Base-by-base conservation (phyloP, 2,329 filamentous ascomycete genomes). In the Diaporthe citrichinensis region DNA sequence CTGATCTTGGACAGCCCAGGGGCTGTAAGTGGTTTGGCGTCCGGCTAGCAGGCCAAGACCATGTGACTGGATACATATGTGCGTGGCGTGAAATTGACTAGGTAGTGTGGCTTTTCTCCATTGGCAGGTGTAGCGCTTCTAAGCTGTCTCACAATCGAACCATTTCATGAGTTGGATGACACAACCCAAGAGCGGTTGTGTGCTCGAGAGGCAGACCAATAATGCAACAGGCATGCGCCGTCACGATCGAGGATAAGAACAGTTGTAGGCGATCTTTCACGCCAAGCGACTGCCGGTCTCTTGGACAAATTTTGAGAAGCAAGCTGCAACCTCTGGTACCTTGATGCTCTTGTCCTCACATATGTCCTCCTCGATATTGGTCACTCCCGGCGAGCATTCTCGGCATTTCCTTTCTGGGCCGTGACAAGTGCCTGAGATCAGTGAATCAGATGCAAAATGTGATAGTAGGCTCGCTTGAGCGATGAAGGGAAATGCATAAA, bases 101-200 rank as follows among this genome's bases (percentile, higher is more conserved):
- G 59, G 59, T 14, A 65, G 8, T 41, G 36, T 69, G 49, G 46
- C 34, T 69, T 41, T 23, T 55, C n/a, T 23, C n/a, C 34, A 55
- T 17, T 41, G n/a, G n/a, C 65, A 41, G n/a, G 49, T 41, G 34
- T 39, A 28, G 31, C 25, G 46, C 46, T 25, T 68, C 23, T 14
- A 15, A 55, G 8, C 15, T 69, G 65, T 55, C 65, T 55, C 65
- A 69, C 34, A 28, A 51, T 55, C 34, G 31, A n/a, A 39, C 51
- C 65, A 53, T 69, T 23, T n/a, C n/a, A 31, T 55, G n/a, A 28
- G 31, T 39, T 28, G n/a, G 65, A 41, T 39, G 49, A 20, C 36
- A 31, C 46, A 55, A 69, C 23, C 23, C 14, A 39, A 55, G 46
- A 53, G n/a, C 4, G 41, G 25, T 23, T 69, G 6, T 69, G 49